phyloP scores from a whole-genome alignment of 805 yeast species.

The Candida namnaoensis region DNA sequence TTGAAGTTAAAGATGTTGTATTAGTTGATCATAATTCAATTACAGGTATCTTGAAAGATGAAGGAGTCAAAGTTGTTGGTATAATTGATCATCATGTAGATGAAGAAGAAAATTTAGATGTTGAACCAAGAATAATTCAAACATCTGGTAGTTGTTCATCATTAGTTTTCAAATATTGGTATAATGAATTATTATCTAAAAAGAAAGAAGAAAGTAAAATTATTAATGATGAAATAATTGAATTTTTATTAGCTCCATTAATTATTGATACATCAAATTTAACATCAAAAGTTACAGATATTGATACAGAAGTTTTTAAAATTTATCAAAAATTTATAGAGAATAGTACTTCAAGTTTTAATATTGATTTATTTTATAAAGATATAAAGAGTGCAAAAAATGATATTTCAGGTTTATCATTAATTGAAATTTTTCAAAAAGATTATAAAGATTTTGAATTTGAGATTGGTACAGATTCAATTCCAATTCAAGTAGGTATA shows the following conservation, averaged over 20 bases:
- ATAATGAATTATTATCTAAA: conserved; percentile 7
- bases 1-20: conserved; percentile 31
- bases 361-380: conserved; percentile 16
- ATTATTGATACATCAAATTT: conserved; percentile 70
- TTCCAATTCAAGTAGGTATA: conserved; percentile 49
- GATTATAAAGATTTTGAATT: conserved; percentile 73
- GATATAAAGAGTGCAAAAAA: conserved; percentile 42
- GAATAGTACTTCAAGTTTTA: background rate
- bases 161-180: conserved; percentile 61
- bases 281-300: conserved; percentile 49
- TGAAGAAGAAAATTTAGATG: conserved; percentile 37
- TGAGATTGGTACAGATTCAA: conserved; percentile 18
- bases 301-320: conserved; percentile 41
- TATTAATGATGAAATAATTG: conserved; percentile 26
- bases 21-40: conserved; percentile 80
- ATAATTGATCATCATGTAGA: conserved; percentile 90
- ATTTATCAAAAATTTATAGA: conserved; percentile 19
- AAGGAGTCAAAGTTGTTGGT: conserved; percentile 33
- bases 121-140: conserved; percentile 53
- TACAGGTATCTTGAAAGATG: conserved; percentile 35
- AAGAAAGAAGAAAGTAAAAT: conserved; percentile 3
- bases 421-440: conserved; percentile 60
- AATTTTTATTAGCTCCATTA: conserved; percentile 57
- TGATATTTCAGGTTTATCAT: conserved; percentile 51
- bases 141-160: conserved; percentile 75